A percentile compares a stretch with the other conserved stretches of the same genome.
Evolutionary conservation across 495 filamentous ascomycete genomes (phyloP).

Genomic region (Astrothelium subdiscretum): DNA sequence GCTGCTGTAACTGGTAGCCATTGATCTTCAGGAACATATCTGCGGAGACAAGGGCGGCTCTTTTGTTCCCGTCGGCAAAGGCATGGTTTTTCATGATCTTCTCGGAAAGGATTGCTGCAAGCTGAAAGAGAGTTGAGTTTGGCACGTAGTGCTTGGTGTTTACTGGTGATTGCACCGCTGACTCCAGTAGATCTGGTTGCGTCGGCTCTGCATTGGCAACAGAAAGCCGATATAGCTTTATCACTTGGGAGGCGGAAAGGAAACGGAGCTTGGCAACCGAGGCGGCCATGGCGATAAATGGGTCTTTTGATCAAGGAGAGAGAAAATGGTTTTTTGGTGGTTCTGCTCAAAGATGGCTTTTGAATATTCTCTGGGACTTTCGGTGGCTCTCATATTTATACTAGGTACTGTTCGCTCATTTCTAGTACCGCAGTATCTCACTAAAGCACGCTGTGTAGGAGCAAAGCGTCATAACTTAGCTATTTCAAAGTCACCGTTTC

Average conservation of each 20-base stretch:
- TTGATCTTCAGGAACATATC: conserved; percentile 31
- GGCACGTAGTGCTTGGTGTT: conserved; percentile 25
- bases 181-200: conserved; percentile 20
- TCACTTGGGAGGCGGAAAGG: neutral
- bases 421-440: too few relatives aligned
- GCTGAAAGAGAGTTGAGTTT: conserved; percentile 22
- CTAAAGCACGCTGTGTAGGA: too few relatives aligned
- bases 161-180: conserved; percentile 25
- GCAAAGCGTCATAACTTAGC: too few relatives aligned
- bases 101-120: conserved; percentile 24
- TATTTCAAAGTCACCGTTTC: too few relatives aligned
- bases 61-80: conserved; percentile 29
- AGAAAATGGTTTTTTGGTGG: too few relatives aligned
- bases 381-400: too few relatives aligned
- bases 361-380: too few relatives aligned
- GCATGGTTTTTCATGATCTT: conserved; percentile 30
- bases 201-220: conserved; percentile 9
- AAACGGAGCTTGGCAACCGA: too few relatives aligned
- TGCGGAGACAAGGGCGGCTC: conserved; percentile 26
- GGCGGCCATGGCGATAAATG: too few relatives aligned
- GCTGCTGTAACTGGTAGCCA: conserved; percentile 21
- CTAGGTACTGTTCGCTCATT: too few relatives aligned
- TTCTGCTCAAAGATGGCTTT: too few relatives aligned
- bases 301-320: too few relatives aligned
- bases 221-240: neutral